phyloP scores from a whole-genome alignment of 1,139 yeast genomes.

The Pneumocystis canis region DNA sequence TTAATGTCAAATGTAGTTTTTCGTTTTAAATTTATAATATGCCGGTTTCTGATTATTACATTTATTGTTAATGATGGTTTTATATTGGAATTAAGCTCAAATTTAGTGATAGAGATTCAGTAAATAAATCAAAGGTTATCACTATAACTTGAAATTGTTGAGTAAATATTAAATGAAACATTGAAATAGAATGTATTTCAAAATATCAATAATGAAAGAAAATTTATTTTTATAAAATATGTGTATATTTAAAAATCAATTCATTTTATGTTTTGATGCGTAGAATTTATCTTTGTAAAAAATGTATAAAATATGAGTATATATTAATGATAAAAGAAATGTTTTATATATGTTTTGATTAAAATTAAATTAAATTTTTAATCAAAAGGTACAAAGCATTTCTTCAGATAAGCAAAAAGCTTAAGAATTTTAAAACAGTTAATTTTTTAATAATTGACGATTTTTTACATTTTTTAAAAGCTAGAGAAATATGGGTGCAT shows the following conservation, averaged over 20 bases:
- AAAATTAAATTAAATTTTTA: slow-evolving; percentile 71
- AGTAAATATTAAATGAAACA: too few relatives aligned
- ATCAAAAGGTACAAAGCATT: slow-evolving; percentile 78
- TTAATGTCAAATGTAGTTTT: slow-evolving; percentile 18
- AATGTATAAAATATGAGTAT: too few relatives aligned
- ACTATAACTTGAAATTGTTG: too few relatives aligned
- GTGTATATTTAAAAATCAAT: slow-evolving; percentile 70
- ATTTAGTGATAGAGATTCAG: slow-evolving; percentile 60
- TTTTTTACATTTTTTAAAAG: slow-evolving; percentile 68
- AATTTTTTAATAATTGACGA: slow-evolving; percentile 78
- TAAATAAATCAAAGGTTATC: slow-evolving; percentile 8
- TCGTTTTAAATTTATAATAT: slow-evolving; percentile 63
- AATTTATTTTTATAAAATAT: slow-evolving; percentile 56
- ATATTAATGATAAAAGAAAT: slow-evolving; percentile 1
- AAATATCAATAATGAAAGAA: slow-evolving; percentile 20
- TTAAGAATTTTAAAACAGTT: slow-evolving; percentile 98
- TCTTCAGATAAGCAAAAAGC: slow-evolving; percentile 77
- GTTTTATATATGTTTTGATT: slow-evolving; percentile 50
- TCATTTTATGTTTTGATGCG: slow-evolving; percentile 82
- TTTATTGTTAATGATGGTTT: slow-evolving; percentile 45
- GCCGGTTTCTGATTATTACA: slow-evolving; percentile 42
- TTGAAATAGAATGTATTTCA: slow-evolving; percentile 3
- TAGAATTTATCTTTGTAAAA: slow-evolving; percentile 75
- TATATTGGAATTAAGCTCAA: slow-evolving; percentile 47
- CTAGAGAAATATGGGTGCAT: slow-evolving; percentile 77